phyloP scores from a whole-genome alignment of 305 asterid species.

The Fraxinus baroniana region DNA sequence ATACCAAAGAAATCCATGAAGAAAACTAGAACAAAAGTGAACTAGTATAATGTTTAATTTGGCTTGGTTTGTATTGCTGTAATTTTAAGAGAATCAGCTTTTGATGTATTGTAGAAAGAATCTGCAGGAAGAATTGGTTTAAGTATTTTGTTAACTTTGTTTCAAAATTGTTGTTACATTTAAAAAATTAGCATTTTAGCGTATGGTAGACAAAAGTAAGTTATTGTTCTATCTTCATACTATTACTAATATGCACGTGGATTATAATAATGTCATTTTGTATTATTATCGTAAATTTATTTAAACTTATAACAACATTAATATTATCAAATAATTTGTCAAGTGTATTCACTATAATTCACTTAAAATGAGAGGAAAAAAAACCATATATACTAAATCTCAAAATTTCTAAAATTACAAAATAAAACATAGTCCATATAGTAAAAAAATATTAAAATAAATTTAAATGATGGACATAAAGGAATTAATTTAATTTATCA shows the following conservation, averaged over 20 bases:
- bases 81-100: neutral
- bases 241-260: neutral
- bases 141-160: neutral
- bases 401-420: neutral
- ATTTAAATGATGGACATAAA: neutral
- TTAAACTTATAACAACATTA: neutral
- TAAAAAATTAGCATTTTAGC: neutral
- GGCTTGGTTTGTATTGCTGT: neutral
- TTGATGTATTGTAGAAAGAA: neutral
- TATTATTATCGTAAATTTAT: neutral
- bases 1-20: neutral
- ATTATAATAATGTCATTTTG: too few relatives aligned
- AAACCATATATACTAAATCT: neutral
- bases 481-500: neutral
- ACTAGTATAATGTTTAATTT: neutral
- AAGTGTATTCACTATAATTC: neutral
- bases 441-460: neutral
- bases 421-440: neutral
- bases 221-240: neutral
- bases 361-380: neutral
- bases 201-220: neutral
- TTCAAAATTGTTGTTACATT: neutral
- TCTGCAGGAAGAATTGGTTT: neutral
- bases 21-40: neutral
- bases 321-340: neutral